Evolutionary conservation across 345 rosid genomes (phyloP), one percentile per base, ranked within the genome.

Genomic region (Abelmoschus esculentus): DNA sequence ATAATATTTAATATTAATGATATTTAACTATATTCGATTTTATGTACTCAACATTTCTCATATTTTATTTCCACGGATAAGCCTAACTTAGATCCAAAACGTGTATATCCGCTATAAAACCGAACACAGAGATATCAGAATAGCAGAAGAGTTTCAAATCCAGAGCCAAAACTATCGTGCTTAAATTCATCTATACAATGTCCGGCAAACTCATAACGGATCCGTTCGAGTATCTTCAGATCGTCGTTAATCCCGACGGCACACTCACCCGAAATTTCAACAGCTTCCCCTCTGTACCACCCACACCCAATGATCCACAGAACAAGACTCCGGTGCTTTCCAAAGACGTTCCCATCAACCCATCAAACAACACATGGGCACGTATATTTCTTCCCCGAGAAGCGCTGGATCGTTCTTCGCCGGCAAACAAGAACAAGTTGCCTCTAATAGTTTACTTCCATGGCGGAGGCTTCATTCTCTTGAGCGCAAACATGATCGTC

Each of bases 211-310:
- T 55, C 49, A 32, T 61, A 15, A 19, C 71, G 14, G 69, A 74
- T 62, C 82, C 86, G 10, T 76, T 60, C 67, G 29, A 77, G 7
- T 53, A 14, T 53, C 82, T 79, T 65, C 72, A 75, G 40, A 28
- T 82, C 57, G 29, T 63, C 29, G 65, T 61, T 46, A 80, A 80
- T 64, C 80, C 76, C 11, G 80, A 84, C 32, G 88, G 85, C 54
- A 61, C 82, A 15, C 56, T 83, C 75, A 78, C 77, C 26, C 83
- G 82, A 14, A 52, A 80, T 32, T 11, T 59, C 31, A 32, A 75
- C 56, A 4, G 19, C 7, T n/a, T 17, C 34, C 65, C 72, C 7
- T 14, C 13, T 14, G 50, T 72, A 22, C 6, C 50, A 1, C 70
- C 83, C 19, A 28, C 71, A 11, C 72, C 77, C 14, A 19, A 32